Evolutionary conservation across 768 basidiomycete genomes (phyloP).

Genomic region (Rubroboletus pulcherrimus): DNA sequence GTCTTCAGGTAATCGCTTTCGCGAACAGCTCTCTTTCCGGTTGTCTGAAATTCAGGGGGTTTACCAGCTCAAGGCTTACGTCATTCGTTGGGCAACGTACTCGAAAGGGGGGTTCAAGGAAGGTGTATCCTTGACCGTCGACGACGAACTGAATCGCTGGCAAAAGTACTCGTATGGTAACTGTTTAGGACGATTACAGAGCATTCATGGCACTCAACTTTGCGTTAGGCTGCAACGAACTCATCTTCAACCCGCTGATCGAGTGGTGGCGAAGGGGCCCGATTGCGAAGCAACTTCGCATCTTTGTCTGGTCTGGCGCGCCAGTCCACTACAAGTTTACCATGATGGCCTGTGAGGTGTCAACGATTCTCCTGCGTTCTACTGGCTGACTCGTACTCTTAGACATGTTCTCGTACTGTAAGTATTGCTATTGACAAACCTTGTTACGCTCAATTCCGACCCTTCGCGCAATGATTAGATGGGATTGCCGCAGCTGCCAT

Average conservation of each 20-base stretch:
- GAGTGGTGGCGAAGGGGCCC: slow-evolving; percentile 78
- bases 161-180: slow-evolving; percentile 80
- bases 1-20: slow-evolving; percentile 41
- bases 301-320: slow-evolving; percentile 71
- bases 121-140: slow-evolving; percentile 84
- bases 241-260: slow-evolving; percentile 82
- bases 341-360: slow-evolving; percentile 46
- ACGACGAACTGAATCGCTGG: slow-evolving; percentile 92
- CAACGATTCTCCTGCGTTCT: background rate
- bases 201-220: slow-evolving; percentile 27
- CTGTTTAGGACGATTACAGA: slow-evolving; percentile 27
- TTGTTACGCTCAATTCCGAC: background rate
- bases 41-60: slow-evolving; percentile 36
- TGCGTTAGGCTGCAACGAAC: slow-evolving; percentile 35
- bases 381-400: background rate
- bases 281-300: slow-evolving; percentile 74
- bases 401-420: slow-evolving; percentile 54
- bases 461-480: slow-evolving; percentile 10
- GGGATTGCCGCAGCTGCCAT: slow-evolving; percentile 67
- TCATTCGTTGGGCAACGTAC: slow-evolving; percentile 70
- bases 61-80: slow-evolving; percentile 31
- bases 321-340: slow-evolving; percentile 81
- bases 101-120: slow-evolving; percentile 87
- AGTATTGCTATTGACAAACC: slow-evolving; percentile 11
- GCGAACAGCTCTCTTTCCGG: slow-evolving; percentile 46